Base-by-base conservation (phyloP, 2,329 filamentous ascomycete genomes). In the Cryoendolithus antarcticus region DNA sequence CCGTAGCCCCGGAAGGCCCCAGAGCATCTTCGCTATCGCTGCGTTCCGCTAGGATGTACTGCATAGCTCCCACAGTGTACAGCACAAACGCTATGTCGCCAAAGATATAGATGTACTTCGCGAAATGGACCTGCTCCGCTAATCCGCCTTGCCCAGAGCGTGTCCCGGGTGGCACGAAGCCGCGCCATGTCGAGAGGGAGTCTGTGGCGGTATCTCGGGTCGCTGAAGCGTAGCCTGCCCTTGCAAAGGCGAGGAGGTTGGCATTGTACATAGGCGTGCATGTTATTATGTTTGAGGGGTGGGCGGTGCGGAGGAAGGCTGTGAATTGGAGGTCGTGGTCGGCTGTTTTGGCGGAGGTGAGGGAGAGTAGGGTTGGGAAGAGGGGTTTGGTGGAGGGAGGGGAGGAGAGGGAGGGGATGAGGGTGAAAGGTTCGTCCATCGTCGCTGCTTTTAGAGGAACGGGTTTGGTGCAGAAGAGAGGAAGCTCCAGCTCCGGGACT, bases 31-130 rank as follows among this genome's bases (percentile, higher is more conserved):
- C 62, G 4, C 41, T 40, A 2, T 42, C 44, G 5, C 43, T 46
- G 2, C 58, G 55, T 44, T 63, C 61, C 39, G 61, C 64, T 34
- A 64, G 47, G 27, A 66, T 51, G 42, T 64, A 65, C 42, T 65
- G 63, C 6, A 64, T 39, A n/a, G 44, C 41, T 3, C 46, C 39
- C 11, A 64, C 52, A 1, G 43, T 46, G 42, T 62, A 66, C n/a
- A 65, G 40, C 28, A 64, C 58, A 44, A 63, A 66, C 34, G 59
- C 50, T 42, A 64, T 56, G 5, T 48, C 46, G 24, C 45, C 49
- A 61, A 62, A 65, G 4, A 51, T 45, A 41, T 63, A 63, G 9
- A 53, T 51, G 42, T 62, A 65, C 32, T 60, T 59, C 5, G 56
- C 63, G 42, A 64, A 65, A 43, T 58, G 59, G 9, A 56, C 53